These are phyloP conservation scores for Phylloporus rhodoxanthus DNA, from an alignment of 768 basidiomycete genomes.

Conservation along the genomic window DNA sequence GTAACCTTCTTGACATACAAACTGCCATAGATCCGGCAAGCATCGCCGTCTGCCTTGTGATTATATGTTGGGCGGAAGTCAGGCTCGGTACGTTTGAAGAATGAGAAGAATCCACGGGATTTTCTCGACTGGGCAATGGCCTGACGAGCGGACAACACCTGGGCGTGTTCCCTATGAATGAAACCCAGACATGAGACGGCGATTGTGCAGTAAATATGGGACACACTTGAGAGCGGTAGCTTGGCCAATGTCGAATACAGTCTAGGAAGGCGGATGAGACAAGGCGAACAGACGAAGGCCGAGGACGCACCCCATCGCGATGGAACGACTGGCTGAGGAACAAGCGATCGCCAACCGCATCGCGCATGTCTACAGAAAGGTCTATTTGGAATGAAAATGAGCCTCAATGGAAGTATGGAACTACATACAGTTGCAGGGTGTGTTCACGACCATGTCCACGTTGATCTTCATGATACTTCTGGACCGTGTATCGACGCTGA, in stretches of 20 bases:
- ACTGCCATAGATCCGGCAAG: constrained; percentile 84
- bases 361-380: constrained; percentile 82
- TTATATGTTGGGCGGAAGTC: constrained; percentile 71
- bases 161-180: constrained; percentile 51
- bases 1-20: constrained; percentile 86
- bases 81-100: constrained; percentile 40
- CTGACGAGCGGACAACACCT: constrained; percentile 60
- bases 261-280: constrained; percentile 35
- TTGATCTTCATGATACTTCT: constrained; percentile 73
- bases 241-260: constrained; percentile 75
- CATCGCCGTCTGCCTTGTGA: constrained; percentile 58
- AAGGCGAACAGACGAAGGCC: background rate
- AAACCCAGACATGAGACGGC: background rate
- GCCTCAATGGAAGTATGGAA: background rate
- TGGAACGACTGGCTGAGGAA: constrained; percentile 74
- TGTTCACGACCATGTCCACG: constrained; percentile 87
- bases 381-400: constrained; percentile 38
- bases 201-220: background rate
- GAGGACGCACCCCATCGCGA: constrained; percentile 69
- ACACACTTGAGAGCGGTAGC: constrained; percentile 64
- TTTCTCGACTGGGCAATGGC: constrained; percentile 67
- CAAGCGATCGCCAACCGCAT: constrained; percentile 89
- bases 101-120: constrained; percentile 66
- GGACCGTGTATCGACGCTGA: constrained; percentile 70
- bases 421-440: constrained; percentile 84